phyloP scores from a whole-genome alignment of 2,329 filamentous ascomycete genomes.

The Sordariomycetes sp. region DNA sequence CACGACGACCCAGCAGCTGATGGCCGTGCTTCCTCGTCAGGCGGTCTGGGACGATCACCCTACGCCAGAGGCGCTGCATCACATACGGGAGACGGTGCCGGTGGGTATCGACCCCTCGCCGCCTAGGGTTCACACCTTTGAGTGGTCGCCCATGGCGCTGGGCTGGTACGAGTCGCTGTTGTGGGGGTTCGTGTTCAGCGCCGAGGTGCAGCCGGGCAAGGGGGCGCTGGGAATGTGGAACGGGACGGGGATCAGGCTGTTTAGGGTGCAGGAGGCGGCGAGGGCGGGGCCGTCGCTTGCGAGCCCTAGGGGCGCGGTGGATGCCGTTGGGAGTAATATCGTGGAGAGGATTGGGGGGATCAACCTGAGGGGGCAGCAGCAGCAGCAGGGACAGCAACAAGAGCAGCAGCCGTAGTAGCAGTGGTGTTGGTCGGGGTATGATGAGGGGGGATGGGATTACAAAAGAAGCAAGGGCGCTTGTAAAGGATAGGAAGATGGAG shows the following conservation, averaged over 20 bases:
- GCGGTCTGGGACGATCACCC: constrained; percentile 27
- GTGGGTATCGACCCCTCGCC: constrained; percentile 62
- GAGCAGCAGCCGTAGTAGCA: background rate
- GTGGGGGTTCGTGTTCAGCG: constrained; percentile 86
- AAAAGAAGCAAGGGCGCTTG: background rate
- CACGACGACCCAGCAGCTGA: constrained; percentile 57
- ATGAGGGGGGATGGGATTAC: background rate
- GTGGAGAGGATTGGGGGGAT: constrained; percentile 76
- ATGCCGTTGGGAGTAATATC: constrained; percentile 83
- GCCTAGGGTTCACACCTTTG: constrained; percentile 74
- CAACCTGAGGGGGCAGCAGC: constrained; percentile 43
- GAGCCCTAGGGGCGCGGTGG: constrained; percentile 79
- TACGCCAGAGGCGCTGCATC: constrained; percentile 31
- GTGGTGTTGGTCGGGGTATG: background rate
- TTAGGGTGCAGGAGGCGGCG: constrained; percentile 77
- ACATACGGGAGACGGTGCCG: constrained; percentile 48
- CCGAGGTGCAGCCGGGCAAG: constrained; percentile 76
- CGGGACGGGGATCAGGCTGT: constrained; percentile 75
- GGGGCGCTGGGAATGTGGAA: constrained; percentile 93
- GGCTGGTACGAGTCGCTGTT: constrained; percentile 94
- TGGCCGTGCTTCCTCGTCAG: constrained; percentile 40
- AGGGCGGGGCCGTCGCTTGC: constrained; percentile 68
- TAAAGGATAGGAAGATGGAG: background rate
- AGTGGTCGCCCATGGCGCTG: constrained; percentile 81
- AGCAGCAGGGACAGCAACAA: background rate